Percentiles rank a stretch among this genome's conserved stretches.
Conservation (phyloP, 805 yeast genomes). For the Candida michaelii region DNA sequence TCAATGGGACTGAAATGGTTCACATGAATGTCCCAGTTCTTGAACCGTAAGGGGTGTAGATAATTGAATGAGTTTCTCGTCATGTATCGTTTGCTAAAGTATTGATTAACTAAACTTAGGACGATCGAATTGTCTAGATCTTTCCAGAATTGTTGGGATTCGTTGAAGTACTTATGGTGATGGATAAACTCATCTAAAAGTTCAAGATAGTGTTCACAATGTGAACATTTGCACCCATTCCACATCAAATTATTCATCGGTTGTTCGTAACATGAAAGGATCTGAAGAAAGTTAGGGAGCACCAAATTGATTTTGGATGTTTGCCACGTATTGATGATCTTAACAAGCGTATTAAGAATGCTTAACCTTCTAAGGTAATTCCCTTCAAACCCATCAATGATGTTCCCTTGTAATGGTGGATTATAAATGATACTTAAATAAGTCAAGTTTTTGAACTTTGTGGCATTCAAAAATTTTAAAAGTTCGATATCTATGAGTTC, state of each 20-base stretch:
- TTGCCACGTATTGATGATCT: slow-evolving; percentile 5
- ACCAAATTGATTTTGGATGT: slow-evolving; percentile 38
- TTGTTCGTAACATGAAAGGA: slow-evolving; percentile 68
- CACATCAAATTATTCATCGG: slow-evolving; percentile 67
- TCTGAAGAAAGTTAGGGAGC: slow-evolving; percentile 60
- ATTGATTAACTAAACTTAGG: slow-evolving; percentile 51
- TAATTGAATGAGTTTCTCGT: slow-evolving; percentile 12
- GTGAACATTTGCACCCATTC: slow-evolving; percentile 72
- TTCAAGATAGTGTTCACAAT: slow-evolving; percentile 51
- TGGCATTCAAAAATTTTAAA: slow-evolving; percentile 3
- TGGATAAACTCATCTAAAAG: slow-evolving; percentile 59
- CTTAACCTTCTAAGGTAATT: slow-evolving; percentile 61
- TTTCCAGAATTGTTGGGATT: slow-evolving; percentile 44
- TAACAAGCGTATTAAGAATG: slow-evolving; percentile 38
- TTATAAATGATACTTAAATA: slow-evolving; percentile 55
- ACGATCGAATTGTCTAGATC: slow-evolving; percentile 63
- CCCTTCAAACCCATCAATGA: slow-evolving; percentile 71
- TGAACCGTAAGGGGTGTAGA: slow-evolving; percentile 7
- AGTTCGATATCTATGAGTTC: slow-evolving; percentile 48
- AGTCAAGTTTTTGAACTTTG: slow-evolving; percentile 21
- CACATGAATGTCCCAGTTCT: slow-evolving; percentile 13
- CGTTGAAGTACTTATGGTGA: slow-evolving; percentile 61
- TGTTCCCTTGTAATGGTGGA: slow-evolving; percentile 57
- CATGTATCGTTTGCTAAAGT: slow-evolving; percentile 6
- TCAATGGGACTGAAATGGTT: slow-evolving; percentile 20